A percentile compares a stretch with the other conserved stretches of the same genome.
phyloP scores from a whole-genome alignment of 2,329 filamentous ascomycete genomes.

The Cytospora mali region DNA sequence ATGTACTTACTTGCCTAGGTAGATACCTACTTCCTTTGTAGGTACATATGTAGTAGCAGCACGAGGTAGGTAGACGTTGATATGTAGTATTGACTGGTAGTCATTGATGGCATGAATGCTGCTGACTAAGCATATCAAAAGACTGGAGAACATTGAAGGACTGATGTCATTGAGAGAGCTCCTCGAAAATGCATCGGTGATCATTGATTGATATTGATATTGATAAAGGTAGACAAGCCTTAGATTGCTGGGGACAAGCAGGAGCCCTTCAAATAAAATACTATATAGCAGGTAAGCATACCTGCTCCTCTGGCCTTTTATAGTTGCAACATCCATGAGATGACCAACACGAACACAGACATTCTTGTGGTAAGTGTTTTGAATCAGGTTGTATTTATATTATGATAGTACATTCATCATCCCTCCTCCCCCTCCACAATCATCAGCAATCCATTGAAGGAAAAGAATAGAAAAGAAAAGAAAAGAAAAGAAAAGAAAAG shows the following conservation, averaged over 20 bases:
- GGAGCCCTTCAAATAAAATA: background rate
- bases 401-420: background rate
- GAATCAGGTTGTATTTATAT: background rate
- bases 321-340: slow-evolving; percentile 5
- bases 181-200: too few relatives aligned
- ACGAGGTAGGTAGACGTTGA: too few relatives aligned
- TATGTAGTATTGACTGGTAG: too few relatives aligned
- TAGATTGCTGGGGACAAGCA: too few relatives aligned
- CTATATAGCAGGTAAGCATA: background rate
- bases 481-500: too few relatives aligned
- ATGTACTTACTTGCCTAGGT: background rate
- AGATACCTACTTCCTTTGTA: too few relatives aligned
- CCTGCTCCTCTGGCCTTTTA: background rate
- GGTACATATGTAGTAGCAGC: too few relatives aligned
- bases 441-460: too few relatives aligned
- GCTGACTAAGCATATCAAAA: background rate
- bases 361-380: slow-evolving; percentile 24
- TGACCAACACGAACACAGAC: slow-evolving; percentile 27
- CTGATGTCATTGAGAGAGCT: background rate
- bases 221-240: background rate
- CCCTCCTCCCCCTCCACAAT: background rate
- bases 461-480: too few relatives aligned
- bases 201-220: too few relatives aligned
- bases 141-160: background rate
- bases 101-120: too few relatives aligned